These are phyloP conservation scores for Phyllosticta citrichinensis DNA, from an alignment of 2,329 filamentous ascomycete genomes.

Conservation along the genomic window DNA sequence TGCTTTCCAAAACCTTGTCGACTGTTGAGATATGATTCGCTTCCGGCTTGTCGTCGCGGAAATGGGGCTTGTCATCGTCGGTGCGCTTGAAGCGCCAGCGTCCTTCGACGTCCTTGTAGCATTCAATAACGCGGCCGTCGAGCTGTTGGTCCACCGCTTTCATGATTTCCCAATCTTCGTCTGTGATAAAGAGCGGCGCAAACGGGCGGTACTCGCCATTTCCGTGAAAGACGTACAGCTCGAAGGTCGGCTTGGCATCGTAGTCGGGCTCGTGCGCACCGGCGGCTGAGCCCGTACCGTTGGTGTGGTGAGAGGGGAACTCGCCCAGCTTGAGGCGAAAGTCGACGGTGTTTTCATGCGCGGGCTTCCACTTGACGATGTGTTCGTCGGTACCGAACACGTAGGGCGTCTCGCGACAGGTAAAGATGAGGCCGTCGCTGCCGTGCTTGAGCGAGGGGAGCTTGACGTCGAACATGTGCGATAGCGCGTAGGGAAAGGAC, in stretches of 20 bases:
- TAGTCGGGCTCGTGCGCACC: slow-evolving; percentile 69
- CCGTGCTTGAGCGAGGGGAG: slow-evolving; percentile 79
- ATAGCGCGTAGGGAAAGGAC: slow-evolving; percentile 74
- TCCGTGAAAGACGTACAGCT: slow-evolving; percentile 61
- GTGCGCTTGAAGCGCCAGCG: slow-evolving; percentile 64
- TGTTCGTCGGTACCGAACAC: slow-evolving; percentile 82
- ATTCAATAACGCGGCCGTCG: slow-evolving; percentile 85
- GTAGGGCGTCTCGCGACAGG: slow-evolving; percentile 81
- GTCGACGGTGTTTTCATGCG: slow-evolving; percentile 89
- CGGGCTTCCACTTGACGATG: slow-evolving; percentile 97
- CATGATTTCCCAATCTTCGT: slow-evolving; percentile 72
- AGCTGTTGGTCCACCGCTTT: slow-evolving; percentile 65
- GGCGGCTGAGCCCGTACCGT: slow-evolving; percentile 25
- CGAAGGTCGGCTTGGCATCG: slow-evolving; percentile 63
- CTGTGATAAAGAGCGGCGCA: slow-evolving; percentile 30
- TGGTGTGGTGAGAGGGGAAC: slow-evolving; percentile 63
- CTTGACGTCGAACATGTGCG: slow-evolving; percentile 70
- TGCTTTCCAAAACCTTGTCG: slow-evolving; percentile 78
- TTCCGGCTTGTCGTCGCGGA: slow-evolving; percentile 85
- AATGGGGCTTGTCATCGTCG: slow-evolving; percentile 51
- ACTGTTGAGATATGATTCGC: slow-evolving; percentile 84
- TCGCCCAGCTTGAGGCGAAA: slow-evolving; percentile 65
- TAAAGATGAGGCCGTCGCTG: slow-evolving; percentile 96
- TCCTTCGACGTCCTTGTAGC: slow-evolving; percentile 63
- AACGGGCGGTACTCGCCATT: slow-evolving; percentile 47